Evolutionary conservation across 306 rosid species (phyloP).

Genomic region (Lagenaria siceraria): DNA sequence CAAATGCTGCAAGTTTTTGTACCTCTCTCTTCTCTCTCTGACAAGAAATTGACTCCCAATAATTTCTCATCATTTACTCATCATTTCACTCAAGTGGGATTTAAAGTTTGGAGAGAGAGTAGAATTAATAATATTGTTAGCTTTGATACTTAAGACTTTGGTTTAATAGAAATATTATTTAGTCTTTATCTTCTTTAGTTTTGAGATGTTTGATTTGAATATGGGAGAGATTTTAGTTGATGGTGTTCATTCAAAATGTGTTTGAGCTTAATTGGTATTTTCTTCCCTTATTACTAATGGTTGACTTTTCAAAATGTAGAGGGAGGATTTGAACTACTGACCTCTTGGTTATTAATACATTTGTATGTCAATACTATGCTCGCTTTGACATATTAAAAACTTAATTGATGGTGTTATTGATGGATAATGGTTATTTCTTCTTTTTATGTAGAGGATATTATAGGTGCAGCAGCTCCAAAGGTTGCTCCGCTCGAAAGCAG

Average conservation of each 20-base stretch:
- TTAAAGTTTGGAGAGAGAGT: not conserved
- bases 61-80: not conserved
- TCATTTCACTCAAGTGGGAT: not conserved
- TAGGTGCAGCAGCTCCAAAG: slow-evolving; percentile 94
- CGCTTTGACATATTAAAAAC: too few relatives aligned
- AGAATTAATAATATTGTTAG: not conserved
- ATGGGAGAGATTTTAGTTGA: not conserved
- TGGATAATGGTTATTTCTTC: too few relatives aligned
- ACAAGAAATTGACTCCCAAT: not conserved
- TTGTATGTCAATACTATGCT: too few relatives aligned
- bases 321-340: too few relatives aligned
- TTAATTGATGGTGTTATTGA: too few relatives aligned
- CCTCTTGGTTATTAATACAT: too few relatives aligned
- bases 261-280: not conserved
- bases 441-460: slow-evolving; percentile 51
- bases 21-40: not conserved
- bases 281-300: not conserved
- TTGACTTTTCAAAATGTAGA: not conserved
- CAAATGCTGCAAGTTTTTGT: slow-evolving; percentile 4
- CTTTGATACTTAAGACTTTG: not conserved
- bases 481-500: slow-evolving; percentile 87
- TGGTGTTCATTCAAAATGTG: not conserved
- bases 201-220: not conserved
- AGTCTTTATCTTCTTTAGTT: not conserved
- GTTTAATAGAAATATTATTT: not conserved